A percentile compares a stretch with the other conserved stretches of the same genome.
Evolutionary conservation across 75 land plant species (phyloP).

Genomic region (Isoetes taiwanensis): DNA sequence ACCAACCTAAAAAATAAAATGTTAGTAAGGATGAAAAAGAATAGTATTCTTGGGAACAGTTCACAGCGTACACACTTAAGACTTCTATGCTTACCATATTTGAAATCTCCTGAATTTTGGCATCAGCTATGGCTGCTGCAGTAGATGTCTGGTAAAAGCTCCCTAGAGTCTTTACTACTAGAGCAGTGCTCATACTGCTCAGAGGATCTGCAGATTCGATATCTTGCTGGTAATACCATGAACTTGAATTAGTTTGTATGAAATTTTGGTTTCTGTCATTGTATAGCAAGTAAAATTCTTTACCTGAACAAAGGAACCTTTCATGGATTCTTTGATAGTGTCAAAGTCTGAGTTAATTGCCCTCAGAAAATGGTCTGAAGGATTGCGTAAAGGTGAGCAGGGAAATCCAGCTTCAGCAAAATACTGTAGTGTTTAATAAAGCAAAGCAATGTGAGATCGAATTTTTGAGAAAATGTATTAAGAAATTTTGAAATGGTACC

Average conservation of each 20-base stretch:
- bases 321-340: conserved; percentile 35
- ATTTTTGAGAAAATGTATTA: too few species aligned
- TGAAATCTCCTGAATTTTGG: conserved; percentile 44
- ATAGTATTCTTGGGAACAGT: too few species aligned
- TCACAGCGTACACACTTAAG: too few species aligned
- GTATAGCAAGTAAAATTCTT: conserved; percentile 12
- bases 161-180: conserved; percentile 44
- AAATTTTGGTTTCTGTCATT: too few species aligned
- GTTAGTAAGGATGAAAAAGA: too few species aligned
- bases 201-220: conserved; percentile 36
- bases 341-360: conserved; percentile 87
- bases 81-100: conserved; percentile 55
- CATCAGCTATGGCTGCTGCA: conserved; percentile 24
- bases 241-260: too few species aligned
- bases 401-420: conserved; percentile 80
- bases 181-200: conserved; percentile 33
- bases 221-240: too few species aligned
- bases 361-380: conserved; percentile 79
- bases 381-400: conserved; percentile 62
- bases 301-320: conserved; percentile 32
- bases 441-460: neutral
- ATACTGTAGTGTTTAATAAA: conserved; percentile 33
- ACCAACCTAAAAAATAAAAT: too few species aligned
- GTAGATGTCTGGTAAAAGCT: conserved; percentile 43
- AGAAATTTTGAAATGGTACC: too few species aligned